phyloP scores from a whole-genome alignment of 192 early-diverging fungal genomes.

The Mortierella claussenii region DNA sequence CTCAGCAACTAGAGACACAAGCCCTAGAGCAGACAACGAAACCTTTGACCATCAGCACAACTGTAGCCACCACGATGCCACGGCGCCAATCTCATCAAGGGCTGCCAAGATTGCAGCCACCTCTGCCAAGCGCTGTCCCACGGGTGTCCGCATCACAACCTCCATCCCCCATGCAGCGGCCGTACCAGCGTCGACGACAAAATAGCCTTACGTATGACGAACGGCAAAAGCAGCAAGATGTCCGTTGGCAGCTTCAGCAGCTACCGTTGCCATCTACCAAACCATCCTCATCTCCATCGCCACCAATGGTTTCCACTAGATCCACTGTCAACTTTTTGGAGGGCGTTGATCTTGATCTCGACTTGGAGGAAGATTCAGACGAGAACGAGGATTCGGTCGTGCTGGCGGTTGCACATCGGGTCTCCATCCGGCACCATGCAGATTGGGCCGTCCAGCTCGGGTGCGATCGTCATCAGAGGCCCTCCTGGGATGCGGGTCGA shows the following conservation, averaged over 20 bases:
- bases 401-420: conserved; percentile 1
- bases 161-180: not conserved
- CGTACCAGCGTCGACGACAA: conserved; percentile 3
- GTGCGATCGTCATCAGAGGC: not conserved
- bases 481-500: conserved; percentile 10
- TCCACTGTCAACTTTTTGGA: not conserved
- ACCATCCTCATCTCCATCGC: not conserved
- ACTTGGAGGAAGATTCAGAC: conserved; percentile 14
- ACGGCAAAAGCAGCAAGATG: not conserved
- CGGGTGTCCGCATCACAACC: not conserved
- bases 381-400: conserved; percentile 1
- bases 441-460: not conserved
- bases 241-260: not conserved
- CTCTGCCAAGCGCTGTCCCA: not conserved
- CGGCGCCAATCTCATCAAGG: not conserved
- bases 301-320: not conserved
- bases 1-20: not conserved
- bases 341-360: conserved; percentile 2
- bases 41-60: no score
- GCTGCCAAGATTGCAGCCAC: not conserved
- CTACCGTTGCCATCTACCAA: no score
- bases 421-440: conserved; percentile 1
- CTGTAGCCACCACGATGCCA: no score
- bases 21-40: no score
- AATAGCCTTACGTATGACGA: conserved; percentile 20